Base-by-base conservation (phyloP, 2,329 filamentous ascomycete species). In the Monilinia laxa region DNA sequence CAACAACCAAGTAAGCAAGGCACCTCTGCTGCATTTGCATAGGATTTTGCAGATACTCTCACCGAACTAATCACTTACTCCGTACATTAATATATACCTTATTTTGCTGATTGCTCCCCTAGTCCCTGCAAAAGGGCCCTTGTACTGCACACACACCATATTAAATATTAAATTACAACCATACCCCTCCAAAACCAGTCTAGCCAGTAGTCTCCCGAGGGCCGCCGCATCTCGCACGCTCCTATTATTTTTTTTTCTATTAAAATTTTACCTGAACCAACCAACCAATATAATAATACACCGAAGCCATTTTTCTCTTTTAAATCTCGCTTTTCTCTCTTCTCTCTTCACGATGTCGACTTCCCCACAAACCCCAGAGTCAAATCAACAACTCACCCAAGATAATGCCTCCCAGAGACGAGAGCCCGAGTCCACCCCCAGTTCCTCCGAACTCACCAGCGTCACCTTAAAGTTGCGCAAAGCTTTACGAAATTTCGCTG, bases 401-500 rank as follows among this genome's bases (percentile, higher is more conserved):
- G 58, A 70, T 62, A 64, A 74, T 76, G 75, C 73, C 75, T 66
- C 68, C 47, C 60, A 73, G 75, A 72, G 75, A 77, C 69, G 67
- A 65, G 67, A 74, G 71, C 65, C 74, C 74, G 65, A 73, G 71
- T 68, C 75, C 75, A 35, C 72, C 74, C 16, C 73, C 74, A 69
- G 74, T 76, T 68, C 75, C 75, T 51, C 73, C 73, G 69, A 74
- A 74, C 71, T 77, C 75, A 70, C 75, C 75, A 68, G 75, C 75
- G 83, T 83, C 84, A 86, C 88, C 85, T 81, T 87, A 84, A 90
- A 78, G 80, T 84, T 93, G 83, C 84, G 88, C 77, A 80, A 81
- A 73, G 86, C 90, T 68, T 86, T 98, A 73, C 91, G 91, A 79
- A 89, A 93, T 79, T 96, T 92, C 81, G 87, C 88, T 76, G 92